Percentiles rank a stretch among this genome's conserved stretches.
Evolutionary conservation across 495 filamentous ascomycete genomes (phyloP).

Genomic region (Talaromyces stipitatus): DNA sequence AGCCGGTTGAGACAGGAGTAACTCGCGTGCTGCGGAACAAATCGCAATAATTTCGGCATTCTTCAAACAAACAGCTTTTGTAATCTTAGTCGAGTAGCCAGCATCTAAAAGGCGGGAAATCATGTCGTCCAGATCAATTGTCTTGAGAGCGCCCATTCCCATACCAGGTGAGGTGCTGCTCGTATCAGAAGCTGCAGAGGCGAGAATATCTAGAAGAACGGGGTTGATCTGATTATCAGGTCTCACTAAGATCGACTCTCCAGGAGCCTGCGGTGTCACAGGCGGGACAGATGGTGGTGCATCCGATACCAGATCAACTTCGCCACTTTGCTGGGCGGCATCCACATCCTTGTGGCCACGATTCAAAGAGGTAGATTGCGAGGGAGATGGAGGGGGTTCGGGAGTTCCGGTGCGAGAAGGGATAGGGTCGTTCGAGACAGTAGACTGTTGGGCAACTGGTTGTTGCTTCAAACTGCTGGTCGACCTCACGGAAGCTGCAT

Average conservation of each 20-base stretch:
- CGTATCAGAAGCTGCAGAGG: conserved; percentile 32
- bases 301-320: conserved; percentile 96
- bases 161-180: conserved; percentile 37
- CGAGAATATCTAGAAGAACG: conserved; percentile 41
- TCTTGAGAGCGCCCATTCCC: conserved; percentile 67
- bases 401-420: conserved; percentile 40
- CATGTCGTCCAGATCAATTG: conserved; percentile 93
- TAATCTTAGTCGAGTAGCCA: conserved; percentile 91
- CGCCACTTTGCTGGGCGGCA: conserved; percentile 74
- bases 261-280: conserved; percentile 44
- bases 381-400: conserved; percentile 82
- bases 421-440: conserved; percentile 17
- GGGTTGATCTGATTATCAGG: conserved; percentile 64
- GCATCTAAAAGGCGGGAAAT: conserved; percentile 92
- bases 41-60: conserved; percentile 96
- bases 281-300: conserved; percentile 54
- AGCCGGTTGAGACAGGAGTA: conserved; percentile 87
- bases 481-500: conserved; percentile 66
- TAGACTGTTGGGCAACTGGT: conserved; percentile 27
- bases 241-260: conserved; percentile 64
- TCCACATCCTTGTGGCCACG: conserved; percentile 69
- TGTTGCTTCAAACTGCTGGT: conserved; percentile 45
- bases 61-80: conserved; percentile 93
- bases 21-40: conserved; percentile 76
- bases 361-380: conserved; percentile 71